Evolutionary conservation across 1,139 yeast genomes (phyloP), one percentile per base, ranked within the genome.

Genomic region (Suzukiozyma palmioleophila): DNA sequence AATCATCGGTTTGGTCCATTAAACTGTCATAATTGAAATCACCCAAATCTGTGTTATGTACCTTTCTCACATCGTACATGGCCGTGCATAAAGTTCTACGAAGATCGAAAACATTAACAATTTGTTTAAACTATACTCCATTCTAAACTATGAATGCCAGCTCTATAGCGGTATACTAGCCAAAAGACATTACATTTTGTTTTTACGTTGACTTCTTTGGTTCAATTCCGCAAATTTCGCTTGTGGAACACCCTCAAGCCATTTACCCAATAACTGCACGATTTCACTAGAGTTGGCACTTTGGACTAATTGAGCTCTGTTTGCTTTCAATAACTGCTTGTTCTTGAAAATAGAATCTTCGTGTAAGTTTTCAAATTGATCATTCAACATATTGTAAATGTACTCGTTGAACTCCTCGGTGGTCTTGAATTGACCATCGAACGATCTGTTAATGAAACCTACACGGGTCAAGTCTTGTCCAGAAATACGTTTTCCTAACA

Each of bases 211-310:
- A n/a, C n/a, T n/a, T n/a, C n/a, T n/a, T n/a, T n/a, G n/a, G n/a
- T n/a, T n/a, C n/a, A n/a, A n/a, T 52, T 73, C 69, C 33, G 63
- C 64, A 56, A 86, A 86, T 39, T 89, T 75, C 37, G 64, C 57
- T 59, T 85, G 95, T 2, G 96, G 96, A 45, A 75, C 71, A 37
- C 94, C 92, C 44, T 74, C 66, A 36, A 83, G 65, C 84, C 92
- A 88, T 54, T 77, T 77, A 41, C 73, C 69, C 46, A 85, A 72
- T 3, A 95, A 95, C 41, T 70, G 67, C 49, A 81, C 67, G 27
- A 80, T 80, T 61, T 87, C 96, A 45, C 73, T 70, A 12, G 84
- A 68, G 52, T 78, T 81, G 33, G 84, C 79, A 38, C 71, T 57
- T 47, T 67, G 67, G 46, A 77, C 61, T 41, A 69, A 64, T 38